Evolutionary conservation across 2,329 filamentous ascomycete genomes (phyloP).

Genomic region (Acarospora socialis): DNA sequence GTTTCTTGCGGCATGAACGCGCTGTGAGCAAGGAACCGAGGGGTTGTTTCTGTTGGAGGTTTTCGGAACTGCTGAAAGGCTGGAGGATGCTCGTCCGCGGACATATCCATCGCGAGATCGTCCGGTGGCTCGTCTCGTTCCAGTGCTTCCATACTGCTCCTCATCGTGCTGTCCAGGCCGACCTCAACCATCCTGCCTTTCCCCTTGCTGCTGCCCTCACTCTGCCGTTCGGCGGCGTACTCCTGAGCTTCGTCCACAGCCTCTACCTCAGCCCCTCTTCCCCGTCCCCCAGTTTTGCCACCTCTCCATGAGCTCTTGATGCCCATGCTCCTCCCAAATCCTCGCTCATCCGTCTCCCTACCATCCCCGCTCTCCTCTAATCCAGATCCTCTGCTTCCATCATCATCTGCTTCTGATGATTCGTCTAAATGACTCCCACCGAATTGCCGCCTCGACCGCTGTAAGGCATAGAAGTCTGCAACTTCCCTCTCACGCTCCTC

Average conservation of each 20-base stretch:
- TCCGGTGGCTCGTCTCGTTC: constrained; percentile 28
- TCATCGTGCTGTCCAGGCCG: constrained; percentile 55
- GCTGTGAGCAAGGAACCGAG: constrained; percentile 25
- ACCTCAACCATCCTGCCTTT: constrained; percentile 69
- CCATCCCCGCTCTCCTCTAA: constrained; percentile 43
- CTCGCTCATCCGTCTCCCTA: constrained; percentile 25
- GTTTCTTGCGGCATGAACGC: constrained; percentile 36
- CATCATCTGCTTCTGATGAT: constrained; percentile 69
- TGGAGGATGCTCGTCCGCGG: constrained; percentile 36
- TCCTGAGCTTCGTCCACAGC: constrained; percentile 23
- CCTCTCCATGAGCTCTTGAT: constrained; percentile 45
- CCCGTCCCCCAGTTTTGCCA: constrained; percentile 28
- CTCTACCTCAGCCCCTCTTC: constrained; percentile 24
- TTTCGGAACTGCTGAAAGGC: constrained; percentile 44
- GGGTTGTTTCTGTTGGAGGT: constrained; percentile 25
- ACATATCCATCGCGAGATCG: constrained; percentile 19
- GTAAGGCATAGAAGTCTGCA: constrained; percentile 84
- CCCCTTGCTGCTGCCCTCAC: constrained; percentile 37
- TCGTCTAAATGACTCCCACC: constrained; percentile 71
- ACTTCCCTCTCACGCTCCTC: constrained; percentile 81
- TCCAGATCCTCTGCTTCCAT: constrained; percentile 38
- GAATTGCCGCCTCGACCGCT: constrained; percentile 78
- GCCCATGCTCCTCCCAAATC: constrained; percentile 31
- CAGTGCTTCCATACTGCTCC: constrained; percentile 30
- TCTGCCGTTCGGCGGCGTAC: constrained; percentile 25